Base-by-base conservation (phyloP, 2,329 filamentous ascomycete species). In the Tympanopsis confertula region DNA sequence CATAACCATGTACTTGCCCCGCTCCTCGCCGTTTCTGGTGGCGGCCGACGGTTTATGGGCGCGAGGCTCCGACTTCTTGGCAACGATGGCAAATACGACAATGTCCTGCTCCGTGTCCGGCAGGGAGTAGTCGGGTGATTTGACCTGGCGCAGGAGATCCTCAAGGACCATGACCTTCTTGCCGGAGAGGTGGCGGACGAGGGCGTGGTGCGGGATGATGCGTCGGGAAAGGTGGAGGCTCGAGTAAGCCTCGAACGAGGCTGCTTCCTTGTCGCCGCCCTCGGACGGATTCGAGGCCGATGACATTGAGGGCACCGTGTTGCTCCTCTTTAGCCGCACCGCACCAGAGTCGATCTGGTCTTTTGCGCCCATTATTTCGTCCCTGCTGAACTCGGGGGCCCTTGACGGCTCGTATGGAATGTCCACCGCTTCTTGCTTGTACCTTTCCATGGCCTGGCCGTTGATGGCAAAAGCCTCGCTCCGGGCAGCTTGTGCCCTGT, bases 1-100 rank as follows among this genome's bases (percentile, higher is more conserved):
- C 43, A 98, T 65, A 2, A 89, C 82, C 84, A 98, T 95, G 63
- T 93, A 98, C 56, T 94, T 95, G 36, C 82, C 81, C 15, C 71
- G 62, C 3, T 68, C 66, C 35, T 68, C 68, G 38, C 79, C 71
- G 7, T 73, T 67, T 35, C 71, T 62, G 14, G 64, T 61, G 33
- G 42, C 61, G 10, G 57, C 49, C 3, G 56, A 52, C 3, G 64
- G 58, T 45, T 71, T 69, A 52, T 80, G 75, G 1, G 63, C 53
- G 29, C 77, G 78, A 0, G 91, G 87, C 1, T 82, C 77, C 0
- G 91, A 94, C 56, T 96, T 96, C 32, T 79, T 83, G 5, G 86
- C 86, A 17, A 98, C 73, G 41, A 95, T 80, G 5, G 78, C 91
- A 50, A 96, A 80, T 2, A 96, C 74, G 5, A 98, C 86, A 50